A percentile compares a stretch with the other conserved stretches of the same genome.
Evolutionary conservation across 306 rosid species (phyloP).

Genomic region (Urtica urens): DNA sequence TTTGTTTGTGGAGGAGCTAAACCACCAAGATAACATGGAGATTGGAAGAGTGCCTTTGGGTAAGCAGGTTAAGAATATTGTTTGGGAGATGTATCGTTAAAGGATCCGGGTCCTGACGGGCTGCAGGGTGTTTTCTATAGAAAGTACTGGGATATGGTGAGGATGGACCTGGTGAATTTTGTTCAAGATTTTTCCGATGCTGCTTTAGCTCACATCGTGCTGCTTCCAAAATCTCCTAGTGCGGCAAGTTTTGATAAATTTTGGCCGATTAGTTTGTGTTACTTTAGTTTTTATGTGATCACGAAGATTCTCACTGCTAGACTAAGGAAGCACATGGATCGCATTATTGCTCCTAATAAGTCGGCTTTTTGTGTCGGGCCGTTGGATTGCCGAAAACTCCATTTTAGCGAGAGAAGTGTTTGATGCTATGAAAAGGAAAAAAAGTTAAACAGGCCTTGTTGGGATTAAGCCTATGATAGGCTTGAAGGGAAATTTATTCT

Average conservation of each 20-base stretch:
- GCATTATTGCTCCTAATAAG: not conserved
- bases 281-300: not conserved
- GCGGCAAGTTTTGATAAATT: not conserved
- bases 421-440: too few species aligned
- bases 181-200: not conserved
- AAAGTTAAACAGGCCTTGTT: too few species aligned
- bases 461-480: too few species aligned
- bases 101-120: not conserved
- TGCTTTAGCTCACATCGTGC: not conserved
- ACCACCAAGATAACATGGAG: too few species aligned
- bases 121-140: not conserved
- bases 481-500: too few species aligned
- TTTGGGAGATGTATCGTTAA: not conserved
- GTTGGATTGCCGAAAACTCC: not conserved
- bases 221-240: not conserved
- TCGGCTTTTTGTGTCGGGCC: not conserved
- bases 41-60: too few species aligned
- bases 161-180: not conserved
- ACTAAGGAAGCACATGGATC: not conserved
- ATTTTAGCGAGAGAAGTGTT: too few species aligned
- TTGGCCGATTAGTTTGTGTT: not conserved
- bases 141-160: not conserved
- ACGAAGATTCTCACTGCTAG: not conserved
- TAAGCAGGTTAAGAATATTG: not conserved
- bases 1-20: too few species aligned